Evolutionary conservation across 768 basidiomycete genomes (phyloP).

Genomic region (Russula sp.): DNA sequence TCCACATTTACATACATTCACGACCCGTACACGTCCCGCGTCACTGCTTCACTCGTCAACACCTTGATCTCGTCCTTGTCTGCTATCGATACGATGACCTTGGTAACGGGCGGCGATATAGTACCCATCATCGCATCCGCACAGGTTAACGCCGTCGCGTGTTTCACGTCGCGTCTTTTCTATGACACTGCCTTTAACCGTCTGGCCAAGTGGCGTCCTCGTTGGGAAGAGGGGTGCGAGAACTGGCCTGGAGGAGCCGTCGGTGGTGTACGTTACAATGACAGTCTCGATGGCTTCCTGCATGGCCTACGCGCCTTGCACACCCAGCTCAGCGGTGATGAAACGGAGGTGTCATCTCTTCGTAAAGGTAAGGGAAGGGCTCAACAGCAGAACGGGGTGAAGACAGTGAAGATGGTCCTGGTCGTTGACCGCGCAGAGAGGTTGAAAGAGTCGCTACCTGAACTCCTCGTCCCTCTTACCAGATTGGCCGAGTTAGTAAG

Average conservation of each 20-base stretch:
- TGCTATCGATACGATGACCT: constrained; percentile 5
- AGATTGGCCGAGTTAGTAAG: constrained; percentile 67
- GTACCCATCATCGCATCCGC: constrained; percentile 36
- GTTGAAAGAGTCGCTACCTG: constrained; percentile 54
- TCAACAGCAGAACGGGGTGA: constrained; percentile 33
- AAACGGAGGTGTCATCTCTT: background rate
- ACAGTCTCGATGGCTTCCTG: constrained; percentile 62
- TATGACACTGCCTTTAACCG: constrained; percentile 62
- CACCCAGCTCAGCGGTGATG: constrained; percentile 13
- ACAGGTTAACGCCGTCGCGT: constrained; percentile 49
- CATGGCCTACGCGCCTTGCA: constrained; percentile 51
- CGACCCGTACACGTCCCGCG: constrained; percentile 46
- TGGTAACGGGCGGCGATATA: background rate
- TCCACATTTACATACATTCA: constrained; percentile 67
- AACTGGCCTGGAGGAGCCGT: constrained; percentile 45
- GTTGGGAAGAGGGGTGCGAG: constrained; percentile 55
- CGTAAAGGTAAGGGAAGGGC: constrained; percentile 17
- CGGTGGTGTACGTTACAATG: constrained; percentile 47
- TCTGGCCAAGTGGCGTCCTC: constrained; percentile 48
- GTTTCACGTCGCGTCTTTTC: constrained; percentile 55
- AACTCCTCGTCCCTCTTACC: constrained; percentile 63
- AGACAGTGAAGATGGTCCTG: constrained; percentile 46
- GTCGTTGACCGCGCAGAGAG: constrained; percentile 64
- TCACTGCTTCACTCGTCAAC: constrained; percentile 42
- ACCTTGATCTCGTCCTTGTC: constrained; percentile 32